These are phyloP conservation scores for Brasilioporus rufonigricans DNA, from an alignment of 768 basidiomycete genomes.

Conservation along the genomic window DNA sequence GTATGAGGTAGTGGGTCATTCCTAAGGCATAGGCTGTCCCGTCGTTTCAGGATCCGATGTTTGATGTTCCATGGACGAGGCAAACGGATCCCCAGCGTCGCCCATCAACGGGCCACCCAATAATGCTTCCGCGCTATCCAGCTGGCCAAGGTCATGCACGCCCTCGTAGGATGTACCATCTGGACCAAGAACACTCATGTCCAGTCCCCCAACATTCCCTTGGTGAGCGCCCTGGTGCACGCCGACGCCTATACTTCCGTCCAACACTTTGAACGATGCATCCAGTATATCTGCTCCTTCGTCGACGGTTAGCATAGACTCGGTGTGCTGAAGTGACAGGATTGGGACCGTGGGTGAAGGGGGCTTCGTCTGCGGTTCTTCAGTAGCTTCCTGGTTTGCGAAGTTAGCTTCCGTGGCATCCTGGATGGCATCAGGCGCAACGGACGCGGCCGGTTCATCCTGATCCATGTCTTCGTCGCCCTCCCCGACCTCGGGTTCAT, in stretches of 20 bases:
- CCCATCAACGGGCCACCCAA: conserved; percentile 64
- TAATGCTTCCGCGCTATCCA: conserved; percentile 51
- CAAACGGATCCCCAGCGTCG: conserved; percentile 60
- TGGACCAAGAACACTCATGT: conserved; percentile 62
- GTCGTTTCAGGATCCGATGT: conserved; percentile 12
- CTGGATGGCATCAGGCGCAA: conserved; percentile 39
- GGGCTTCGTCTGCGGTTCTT: conserved; percentile 58
- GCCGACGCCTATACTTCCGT: conserved; percentile 42
- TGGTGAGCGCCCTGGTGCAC: conserved; percentile 32
- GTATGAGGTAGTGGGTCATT: background rate
- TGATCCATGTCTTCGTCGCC: conserved; percentile 74
- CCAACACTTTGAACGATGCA: conserved; percentile 55
- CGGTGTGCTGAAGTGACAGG: conserved; percentile 48
- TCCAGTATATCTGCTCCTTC: conserved; percentile 46
- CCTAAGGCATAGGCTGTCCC: conserved; percentile 6
- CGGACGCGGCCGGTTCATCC: conserved; percentile 50
- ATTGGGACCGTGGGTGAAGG: conserved; percentile 68
- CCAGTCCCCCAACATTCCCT: conserved; percentile 48
- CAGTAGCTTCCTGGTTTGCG: conserved; percentile 37
- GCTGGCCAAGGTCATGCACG: conserved; percentile 53
- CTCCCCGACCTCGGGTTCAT: conserved; percentile 73
- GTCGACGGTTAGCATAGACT: conserved; percentile 41
- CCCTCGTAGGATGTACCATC: conserved; percentile 60
- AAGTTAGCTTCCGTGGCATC: conserved; percentile 38
- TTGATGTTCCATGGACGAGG: conserved; percentile 22